Base-by-base conservation (phyloP, 768 basidiomycete genomes). In the Naganishia kalamii region DNA sequence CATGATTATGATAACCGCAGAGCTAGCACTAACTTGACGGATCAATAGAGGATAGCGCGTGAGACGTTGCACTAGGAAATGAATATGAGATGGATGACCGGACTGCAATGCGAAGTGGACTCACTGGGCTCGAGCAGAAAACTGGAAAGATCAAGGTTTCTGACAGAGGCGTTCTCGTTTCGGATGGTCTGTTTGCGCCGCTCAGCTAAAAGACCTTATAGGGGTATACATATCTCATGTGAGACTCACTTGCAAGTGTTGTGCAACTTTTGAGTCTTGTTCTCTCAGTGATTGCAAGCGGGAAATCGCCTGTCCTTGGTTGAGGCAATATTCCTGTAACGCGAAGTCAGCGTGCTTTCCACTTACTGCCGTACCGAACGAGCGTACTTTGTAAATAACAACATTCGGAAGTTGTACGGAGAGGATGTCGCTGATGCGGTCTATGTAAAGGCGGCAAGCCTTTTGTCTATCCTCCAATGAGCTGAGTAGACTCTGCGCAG, bases 11-110 rank as follows among this genome's bases (percentile, higher is more conserved):
- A n/a, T 25, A 41, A 51, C 37, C 17, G 49, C 32, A 8, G 59
- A 41, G 15, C 41, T 46, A 44, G 68, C 3, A 66, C 76, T 21
- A 52, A 85, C 86, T 78, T 90, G 89, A 61, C 86, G 86, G 69
- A 97, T 86, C 33, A 97, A 82, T 0, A 99, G 81, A 0, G 94
- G 94, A 74, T 98, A 99, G 63, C 91, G 83, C 0, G 94, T 96
- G 63, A 97, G 86, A 10, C 94, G 86, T 85, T 96, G 92, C 92
- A 93, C 90, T 49, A 44, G 23, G 21, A 35, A 2, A 27, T 10
- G 5, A 4, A 21, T n/a, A 15, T 63, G 27, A 48, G 43, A n/a
- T 17, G 10, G 19, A 19, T 11, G 8, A 12, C 40, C 37, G 21
- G 10, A n/a, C 29, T n/a, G 11, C 8, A 3, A 29, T 12, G n/a